Evolutionary conservation across 2,329 filamentous ascomycete species (phyloP).

Genomic region (Colletotrichum limetticola): DNA sequence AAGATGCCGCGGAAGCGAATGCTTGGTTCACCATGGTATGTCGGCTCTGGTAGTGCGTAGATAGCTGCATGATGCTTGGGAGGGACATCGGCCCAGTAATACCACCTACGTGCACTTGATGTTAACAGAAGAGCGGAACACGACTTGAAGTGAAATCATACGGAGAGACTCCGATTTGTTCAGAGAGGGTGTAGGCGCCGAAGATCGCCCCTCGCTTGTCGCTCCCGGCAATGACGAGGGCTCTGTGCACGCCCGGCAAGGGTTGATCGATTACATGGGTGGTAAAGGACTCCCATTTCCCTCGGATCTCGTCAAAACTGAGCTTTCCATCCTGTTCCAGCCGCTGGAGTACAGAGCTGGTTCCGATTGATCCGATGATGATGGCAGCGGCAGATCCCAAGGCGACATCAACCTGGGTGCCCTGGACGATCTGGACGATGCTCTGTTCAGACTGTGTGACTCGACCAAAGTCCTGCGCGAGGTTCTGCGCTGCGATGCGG

Average conservation of each 20-base stretch:
- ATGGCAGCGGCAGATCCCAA: neutral
- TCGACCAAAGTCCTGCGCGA: conserved; percentile 42
- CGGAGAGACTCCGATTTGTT: conserved; percentile 72
- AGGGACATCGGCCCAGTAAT: conserved; percentile 70
- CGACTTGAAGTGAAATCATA: conserved; percentile 30
- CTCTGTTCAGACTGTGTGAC: conserved; percentile 36
- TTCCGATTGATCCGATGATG: conserved; percentile 42
- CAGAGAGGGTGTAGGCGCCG: conserved; percentile 68
- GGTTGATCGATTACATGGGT: conserved; percentile 56
- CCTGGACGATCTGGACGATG: neutral
- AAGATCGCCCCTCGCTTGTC: conserved; percentile 70
- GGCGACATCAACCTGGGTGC: neutral
- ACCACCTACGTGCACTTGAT: conserved; percentile 50
- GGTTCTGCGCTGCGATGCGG: conserved; percentile 45
- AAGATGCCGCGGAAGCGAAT: conserved; percentile 71
- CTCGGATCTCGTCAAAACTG: conserved; percentile 57
- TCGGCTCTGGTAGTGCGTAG: conserved; percentile 58
- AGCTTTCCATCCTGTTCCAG: conserved; percentile 54
- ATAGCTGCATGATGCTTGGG: conserved; percentile 58
- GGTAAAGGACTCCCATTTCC: conserved; percentile 67
- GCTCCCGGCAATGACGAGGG: conserved; percentile 67
- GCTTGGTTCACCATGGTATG: conserved; percentile 62
- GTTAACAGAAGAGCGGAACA: neutral
- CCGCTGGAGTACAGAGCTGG: conserved; percentile 58
- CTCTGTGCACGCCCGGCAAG: conserved; percentile 56